Evolutionary conservation across 2,329 filamentous ascomycete genomes (phyloP), one percentile per base, ranked within the genome.

Genomic region (Cladophialophora exuberans): DNA sequence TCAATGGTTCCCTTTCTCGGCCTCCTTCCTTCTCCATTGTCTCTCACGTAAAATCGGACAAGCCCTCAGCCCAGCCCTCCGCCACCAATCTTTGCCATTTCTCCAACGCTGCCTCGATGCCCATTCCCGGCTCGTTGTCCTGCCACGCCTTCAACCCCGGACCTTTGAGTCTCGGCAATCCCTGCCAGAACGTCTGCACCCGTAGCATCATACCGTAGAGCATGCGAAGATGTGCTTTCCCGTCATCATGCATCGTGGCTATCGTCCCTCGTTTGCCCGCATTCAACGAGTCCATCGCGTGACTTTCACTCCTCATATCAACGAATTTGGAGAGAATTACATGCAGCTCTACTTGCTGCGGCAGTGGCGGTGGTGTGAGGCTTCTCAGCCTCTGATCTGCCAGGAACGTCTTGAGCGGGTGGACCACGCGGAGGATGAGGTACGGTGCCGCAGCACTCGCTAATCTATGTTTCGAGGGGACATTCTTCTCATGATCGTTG

Each of bases 341-440:
- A 3, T 88, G 69, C 9, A 99, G 74, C 68, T 96, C 94, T 59
- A 83, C 86, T 38, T 89, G 82, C 66, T 96, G 89, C 6, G 84
- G 86, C 4, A 90, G 77, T 0, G 93, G 93, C 69, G 94, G 89
- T 3, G 94, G 94, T 85, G 95, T 94, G 45, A 86, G 82, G 0
- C 94, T 92, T 11, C 94, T 82, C 17, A 99, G 77, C 1, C 93
- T 92, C 67, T 97, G 93, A 70, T 99, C 94, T 3, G 91, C 89
- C 41, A 95, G 86, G 68, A 96, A 97, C 1, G 86, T 80, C 52
- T 90, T 86, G n/a, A 97, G 74, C 0, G 89, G 86, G 13, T 96
- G 77, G 0, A 89, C 90, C 10, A 88, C 85, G 2, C 94, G 85
- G 1, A 96, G 76, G 39, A 97, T 87, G 2, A 97, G 79, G 65